A percentile compares a stretch with the other conserved stretches of the same genome.
phyloP scores from a whole-genome alignment of 2,329 filamentous ascomycete species.

The Sporothrix pseudoabietina region DNA sequence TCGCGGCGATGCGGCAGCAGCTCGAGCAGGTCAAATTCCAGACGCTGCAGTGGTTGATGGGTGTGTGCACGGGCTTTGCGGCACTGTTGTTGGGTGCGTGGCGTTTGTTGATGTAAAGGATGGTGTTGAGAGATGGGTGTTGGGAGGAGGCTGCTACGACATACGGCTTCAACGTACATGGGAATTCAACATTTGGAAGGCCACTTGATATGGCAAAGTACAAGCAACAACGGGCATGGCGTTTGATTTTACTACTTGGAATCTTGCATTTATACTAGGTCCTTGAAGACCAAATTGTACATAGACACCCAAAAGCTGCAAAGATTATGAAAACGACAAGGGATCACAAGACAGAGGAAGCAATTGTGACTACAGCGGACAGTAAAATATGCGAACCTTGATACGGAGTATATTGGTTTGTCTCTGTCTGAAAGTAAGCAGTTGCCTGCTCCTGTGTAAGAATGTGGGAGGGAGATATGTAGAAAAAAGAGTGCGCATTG shows the following conservation, averaged over 20 bases:
- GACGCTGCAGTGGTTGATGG: slow-evolving; percentile 97
- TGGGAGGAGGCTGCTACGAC: background rate
- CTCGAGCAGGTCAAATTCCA: slow-evolving; percentile 98
- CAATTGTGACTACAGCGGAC: too few species aligned
- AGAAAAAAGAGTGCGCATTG: background rate
- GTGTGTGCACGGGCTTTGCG: slow-evolving; percentile 69
- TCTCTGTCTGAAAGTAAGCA: slow-evolving; percentile 22
- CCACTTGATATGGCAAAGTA: too few species aligned
- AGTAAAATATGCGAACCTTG: background rate
- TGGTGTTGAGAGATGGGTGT: background rate
- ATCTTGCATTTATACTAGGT: background rate
- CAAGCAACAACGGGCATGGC: background rate
- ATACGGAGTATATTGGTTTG: background rate
- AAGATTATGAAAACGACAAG: background rate
- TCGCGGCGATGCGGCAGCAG: slow-evolving; percentile 84
- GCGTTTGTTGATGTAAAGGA: slow-evolving; percentile 64
- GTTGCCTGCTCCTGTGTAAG: slow-evolving; percentile 11
- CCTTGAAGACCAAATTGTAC: background rate
- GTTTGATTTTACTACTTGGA: background rate
- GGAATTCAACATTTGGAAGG: background rate
- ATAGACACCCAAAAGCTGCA: background rate
- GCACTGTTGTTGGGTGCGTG: slow-evolving; percentile 69
- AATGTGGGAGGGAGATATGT: background rate
- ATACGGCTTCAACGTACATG: background rate
- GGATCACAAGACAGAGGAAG: background rate